Base-by-base conservation (phyloP, 306 rosid species). In the Vigna trinervia region DNA sequence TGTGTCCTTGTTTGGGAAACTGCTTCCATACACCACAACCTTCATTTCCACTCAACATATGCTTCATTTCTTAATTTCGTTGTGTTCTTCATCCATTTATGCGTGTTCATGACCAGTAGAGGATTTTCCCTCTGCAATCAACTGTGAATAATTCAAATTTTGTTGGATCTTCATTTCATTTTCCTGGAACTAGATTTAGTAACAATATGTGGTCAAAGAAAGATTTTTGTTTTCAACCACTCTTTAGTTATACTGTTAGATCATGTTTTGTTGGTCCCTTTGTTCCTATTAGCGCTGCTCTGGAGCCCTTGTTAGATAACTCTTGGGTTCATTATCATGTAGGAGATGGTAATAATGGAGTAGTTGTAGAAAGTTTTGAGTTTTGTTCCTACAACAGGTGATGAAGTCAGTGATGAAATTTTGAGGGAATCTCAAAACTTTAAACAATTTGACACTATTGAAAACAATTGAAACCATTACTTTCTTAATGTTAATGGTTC, bases 361-460 rank as follows among this genome's bases (percentile, higher is more conserved):
- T 80, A 43, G 71, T 81, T 48, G 78, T 69, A 5, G 83, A 69
- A 53, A 34, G 64, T 77, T 23, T 80, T 34, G 78, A 34, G 64
- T 77, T 23, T 80, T 34, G 78, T 43, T 76, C 78, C 70, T 59
- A 58, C 85, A 22, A 78, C 65, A 43, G 52, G 90, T 68, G 81
- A 66, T 13, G 73, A 65, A 74, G 91, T 59, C 12, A 80, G 73
- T 72, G 96, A 84, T 15, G 87, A 88, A 85, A 63, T 91, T 75
- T 30, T 88, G 59, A 80, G 74, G 84, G 89, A 88, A 65, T 89
- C 86, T 39, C 72, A 47, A 84, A 66, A 53, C 7, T 93, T 93
- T 53, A 91, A 91, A 85, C 88, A 88, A 64, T 93, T 93, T 87
- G 97, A 93, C 83, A 87, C 87, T 8, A 78, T 91, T 36, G 88